Base-by-base conservation (phyloP, 2,329 filamentous ascomycete species). In the Colletotrichum viniferum region DNA sequence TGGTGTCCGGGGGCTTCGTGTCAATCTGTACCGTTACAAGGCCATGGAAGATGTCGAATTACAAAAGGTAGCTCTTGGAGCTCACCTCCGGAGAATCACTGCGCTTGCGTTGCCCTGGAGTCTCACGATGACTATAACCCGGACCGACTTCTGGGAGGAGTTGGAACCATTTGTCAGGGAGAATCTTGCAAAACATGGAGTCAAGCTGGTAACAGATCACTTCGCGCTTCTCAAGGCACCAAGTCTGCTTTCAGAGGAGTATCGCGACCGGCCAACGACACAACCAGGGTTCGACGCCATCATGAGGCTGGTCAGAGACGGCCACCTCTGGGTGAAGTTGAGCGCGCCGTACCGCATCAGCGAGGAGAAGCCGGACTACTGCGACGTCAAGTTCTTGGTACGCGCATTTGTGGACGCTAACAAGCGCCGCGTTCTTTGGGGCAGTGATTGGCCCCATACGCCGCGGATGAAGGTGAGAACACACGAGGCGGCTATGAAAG, bases 381-480 rank as follows among this genome's bases (percentile, higher is more conserved):
- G 78, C 7, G 83, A 85, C 43, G 64, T 84, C 34, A 77, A 79
- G 48, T 78, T 79, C 7, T 60, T 85, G 21, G 83, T 84, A 1
- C 67, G 79, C 12, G 81, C 80, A 0, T 77, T 83, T 43, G 77
- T 85, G 2, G 77, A 82, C 61, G 81, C 81, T 5, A 84, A 85
- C 62, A 81, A 81, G 12, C 68, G 77, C 24, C 80, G 78, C 6
- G 71, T 85, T 12, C 38, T 85, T 2, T 86, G 83, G 83, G 84
- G 84, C 4, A 86, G 83, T 75, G 84, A 85, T 60, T 86, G 83
- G 83, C 83, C 84, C 3, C 83, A 85, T 73, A 84, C 83, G 2
- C 83, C 83, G 0, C 78, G 81, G 18, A 85, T 85, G 83, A 84
- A 82, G 66, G 80, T 83, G 2, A 81, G 83, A 1, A 81, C 73